A percentile compares a stretch with the other conserved stretches of the same genome.
phyloP scores from a whole-genome alignment of 352 stramenopile species.

The Thalassiosira mediterranea region DNA sequence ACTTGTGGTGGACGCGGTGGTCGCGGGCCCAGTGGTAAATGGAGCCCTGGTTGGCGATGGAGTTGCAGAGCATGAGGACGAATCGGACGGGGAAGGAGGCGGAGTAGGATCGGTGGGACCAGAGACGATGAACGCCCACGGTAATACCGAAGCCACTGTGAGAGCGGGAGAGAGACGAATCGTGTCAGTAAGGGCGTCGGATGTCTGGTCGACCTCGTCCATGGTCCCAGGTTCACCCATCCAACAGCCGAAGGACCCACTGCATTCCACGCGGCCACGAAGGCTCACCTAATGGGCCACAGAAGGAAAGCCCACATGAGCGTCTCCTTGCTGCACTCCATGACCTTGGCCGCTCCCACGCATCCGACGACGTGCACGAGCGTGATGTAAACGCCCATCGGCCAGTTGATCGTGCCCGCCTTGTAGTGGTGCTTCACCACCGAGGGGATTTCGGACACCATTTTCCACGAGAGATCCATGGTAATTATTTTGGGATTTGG shows the following conservation, averaged over 20 bases:
- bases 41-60: conserved; percentile 96
- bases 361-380: conserved; percentile 92
- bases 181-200: no score
- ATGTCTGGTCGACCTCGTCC: no score
- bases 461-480: conserved; percentile 80
- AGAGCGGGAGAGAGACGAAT: neutral
- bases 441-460: conserved; percentile 73
- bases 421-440: conserved; percentile 84
- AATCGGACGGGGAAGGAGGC: conserved; percentile 90
- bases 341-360: conserved; percentile 87
- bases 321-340: conserved; percentile 88
- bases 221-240: no score
- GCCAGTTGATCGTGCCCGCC: conserved; percentile 93
- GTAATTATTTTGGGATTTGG: conserved; percentile 12
- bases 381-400: conserved; percentile 96
- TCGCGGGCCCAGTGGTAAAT: conserved; percentile 98
- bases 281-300: conserved; percentile 90
- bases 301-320: conserved; percentile 89
- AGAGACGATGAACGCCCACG: conserved; percentile 96
- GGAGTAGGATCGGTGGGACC: conserved; percentile 96
- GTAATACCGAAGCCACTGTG: conserved; percentile 94
- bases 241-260: neutral
- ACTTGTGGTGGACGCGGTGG: conserved; percentile 99
- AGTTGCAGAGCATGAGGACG: conserved; percentile 97
- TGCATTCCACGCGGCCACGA: neutral